Evolutionary conservation across 352 stramenopile species (phyloP).

Genomic region (Phytopythium mirpurense): DNA sequence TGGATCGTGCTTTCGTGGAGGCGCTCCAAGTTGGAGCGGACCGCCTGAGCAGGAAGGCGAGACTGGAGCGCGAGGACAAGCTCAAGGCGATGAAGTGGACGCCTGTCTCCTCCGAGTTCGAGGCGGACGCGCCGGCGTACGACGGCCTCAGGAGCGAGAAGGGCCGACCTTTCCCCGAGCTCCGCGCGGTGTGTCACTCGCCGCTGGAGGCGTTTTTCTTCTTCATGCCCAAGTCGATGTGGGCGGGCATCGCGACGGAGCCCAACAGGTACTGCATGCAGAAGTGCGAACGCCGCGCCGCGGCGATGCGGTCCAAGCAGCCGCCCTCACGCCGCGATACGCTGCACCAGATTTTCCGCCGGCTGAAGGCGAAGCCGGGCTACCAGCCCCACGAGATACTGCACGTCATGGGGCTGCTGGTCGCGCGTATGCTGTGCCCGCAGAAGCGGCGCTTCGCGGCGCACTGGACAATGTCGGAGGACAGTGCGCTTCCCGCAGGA

Average conservation of each 20-base stretch:
- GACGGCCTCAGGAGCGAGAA: not conserved
- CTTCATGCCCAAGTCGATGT: no score
- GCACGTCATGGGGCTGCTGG: constrained; percentile 13
- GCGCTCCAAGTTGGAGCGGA: not conserved
- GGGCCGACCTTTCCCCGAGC: no score
- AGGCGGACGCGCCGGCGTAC: constrained; percentile 5
- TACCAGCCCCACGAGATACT: constrained; percentile 13
- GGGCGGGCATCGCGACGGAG: no score
- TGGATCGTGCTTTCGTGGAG: not conserved
- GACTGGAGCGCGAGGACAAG: no score
- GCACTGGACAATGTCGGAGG: constrained; percentile 16
- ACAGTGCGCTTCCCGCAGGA: constrained; percentile 9
- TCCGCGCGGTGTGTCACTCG: no score
- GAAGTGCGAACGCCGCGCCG: no score
- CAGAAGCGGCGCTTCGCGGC: constrained; percentile 10
- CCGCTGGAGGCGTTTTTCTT: not conserved
- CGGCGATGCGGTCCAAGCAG: no score
- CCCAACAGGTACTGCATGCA: no score
- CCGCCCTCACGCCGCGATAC: no score
- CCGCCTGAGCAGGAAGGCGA: no score
- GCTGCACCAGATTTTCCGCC: not conserved
- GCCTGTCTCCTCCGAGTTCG: constrained; percentile 21
- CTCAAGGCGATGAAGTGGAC: no score
- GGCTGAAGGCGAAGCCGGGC: constrained; percentile 6
- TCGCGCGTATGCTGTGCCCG: constrained; percentile 15